Evolutionary conservation across 345 rosid genomes (phyloP).

Genomic region (Conringia planisiliqua): DNA sequence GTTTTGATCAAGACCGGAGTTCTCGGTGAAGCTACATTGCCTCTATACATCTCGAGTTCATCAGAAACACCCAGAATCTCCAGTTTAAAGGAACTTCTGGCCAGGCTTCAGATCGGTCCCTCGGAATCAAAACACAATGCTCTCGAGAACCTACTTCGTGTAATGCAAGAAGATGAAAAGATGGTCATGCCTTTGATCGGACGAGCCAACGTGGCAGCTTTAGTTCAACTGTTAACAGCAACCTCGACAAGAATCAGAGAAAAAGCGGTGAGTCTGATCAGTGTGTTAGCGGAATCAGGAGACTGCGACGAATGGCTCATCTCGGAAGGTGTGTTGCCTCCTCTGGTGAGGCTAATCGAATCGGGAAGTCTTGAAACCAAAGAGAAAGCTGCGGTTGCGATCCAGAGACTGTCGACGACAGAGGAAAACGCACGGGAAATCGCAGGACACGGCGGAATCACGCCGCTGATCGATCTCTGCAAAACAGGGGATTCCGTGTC

Average conservation of each 20-base stretch:
- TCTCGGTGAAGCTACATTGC: slow-evolving; percentile 80
- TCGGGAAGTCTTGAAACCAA: slow-evolving; percentile 69
- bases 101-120: slow-evolving; percentile 93
- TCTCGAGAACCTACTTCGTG: slow-evolving; percentile 59
- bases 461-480: slow-evolving; percentile 66
- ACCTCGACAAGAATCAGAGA: slow-evolving; percentile 78
- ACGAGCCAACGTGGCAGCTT: slow-evolving; percentile 68
- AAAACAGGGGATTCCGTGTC: slow-evolving; percentile 69
- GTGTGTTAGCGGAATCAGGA: slow-evolving; percentile 79
- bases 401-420: slow-evolving; percentile 71
- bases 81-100: slow-evolving; percentile 63
- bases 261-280: slow-evolving; percentile 62
- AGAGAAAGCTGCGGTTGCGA: slow-evolving; percentile 78
- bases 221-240: slow-evolving; percentile 72
- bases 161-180: slow-evolving; percentile 84
- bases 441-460: slow-evolving; percentile 81
- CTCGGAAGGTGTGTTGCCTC: slow-evolving; percentile 78
- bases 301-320: slow-evolving; percentile 78
- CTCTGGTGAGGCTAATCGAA: slow-evolving; percentile 80
- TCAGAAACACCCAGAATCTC: slow-evolving; percentile 45
- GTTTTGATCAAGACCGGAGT: slow-evolving; percentile 89
- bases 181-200: slow-evolving; percentile 56
- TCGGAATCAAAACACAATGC: slow-evolving; percentile 88
- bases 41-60: slow-evolving; percentile 42
- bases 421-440: slow-evolving; percentile 73